A percentile compares a stretch with the other conserved stretches of the same genome.
Conservation (phyloP, 2,329 filamentous ascomycete genomes). For the Hypocrella siamensis region DNA sequence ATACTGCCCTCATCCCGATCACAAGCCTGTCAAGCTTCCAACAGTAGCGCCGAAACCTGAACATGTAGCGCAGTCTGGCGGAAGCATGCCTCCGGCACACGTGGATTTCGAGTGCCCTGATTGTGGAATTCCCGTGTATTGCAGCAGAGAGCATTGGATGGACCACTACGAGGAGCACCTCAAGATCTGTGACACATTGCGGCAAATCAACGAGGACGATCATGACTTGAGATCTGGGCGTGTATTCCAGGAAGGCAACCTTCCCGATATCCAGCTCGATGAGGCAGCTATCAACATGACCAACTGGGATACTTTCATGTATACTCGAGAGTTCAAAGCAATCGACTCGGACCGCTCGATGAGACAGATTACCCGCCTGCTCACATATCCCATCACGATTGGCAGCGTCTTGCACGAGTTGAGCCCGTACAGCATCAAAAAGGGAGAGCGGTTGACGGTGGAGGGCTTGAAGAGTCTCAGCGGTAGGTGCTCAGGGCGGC, state of each 20-base stretch:
- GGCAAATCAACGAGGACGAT: constrained; percentile 95
- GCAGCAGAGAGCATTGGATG: constrained; percentile 87
- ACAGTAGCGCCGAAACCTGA: constrained; percentile 49
- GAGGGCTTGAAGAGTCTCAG: constrained; percentile 91
- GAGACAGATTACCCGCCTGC: constrained; percentile 78
- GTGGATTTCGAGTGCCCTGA: constrained; percentile 92
- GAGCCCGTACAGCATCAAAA: constrained; percentile 74
- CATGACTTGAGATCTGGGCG: constrained; percentile 84
- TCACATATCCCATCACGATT: constrained; percentile 89
- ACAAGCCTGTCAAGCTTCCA: constrained; percentile 58
- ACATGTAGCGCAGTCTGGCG: constrained; percentile 37
- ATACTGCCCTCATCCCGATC: constrained; percentile 80
- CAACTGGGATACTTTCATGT: constrained; percentile 96
- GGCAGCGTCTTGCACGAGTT: constrained; percentile 86
- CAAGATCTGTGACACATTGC: constrained; percentile 78
- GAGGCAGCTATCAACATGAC: constrained; percentile 93
- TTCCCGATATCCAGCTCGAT: constrained; percentile 78
- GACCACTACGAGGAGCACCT: constrained; percentile 90
- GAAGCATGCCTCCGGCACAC: constrained; percentile 54
- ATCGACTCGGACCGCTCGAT: constrained; percentile 82
- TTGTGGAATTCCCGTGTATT: constrained; percentile 87
- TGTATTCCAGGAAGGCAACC: constrained; percentile 86
- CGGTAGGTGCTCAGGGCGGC: constrained; percentile 39
- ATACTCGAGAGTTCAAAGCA: constrained; percentile 79
- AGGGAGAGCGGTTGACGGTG: constrained; percentile 58